A percentile compares a stretch with the other conserved stretches of the same genome.
phyloP scores from a whole-genome alignment of 2,329 filamentous ascomycete species.

The Sporothrix variecibatus region DNA sequence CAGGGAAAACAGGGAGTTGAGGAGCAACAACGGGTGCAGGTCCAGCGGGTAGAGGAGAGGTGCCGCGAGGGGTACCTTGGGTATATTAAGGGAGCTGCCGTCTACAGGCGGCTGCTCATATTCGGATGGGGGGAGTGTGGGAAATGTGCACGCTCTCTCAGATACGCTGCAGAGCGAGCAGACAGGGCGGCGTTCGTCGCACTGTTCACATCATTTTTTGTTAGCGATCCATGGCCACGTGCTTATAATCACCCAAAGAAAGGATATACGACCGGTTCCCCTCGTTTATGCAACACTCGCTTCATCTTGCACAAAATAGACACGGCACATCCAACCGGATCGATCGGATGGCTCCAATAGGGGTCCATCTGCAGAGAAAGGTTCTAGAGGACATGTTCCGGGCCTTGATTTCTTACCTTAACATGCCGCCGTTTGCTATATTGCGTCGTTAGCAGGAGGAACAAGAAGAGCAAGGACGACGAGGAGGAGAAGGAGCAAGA shows the following conservation, averaged over 20 bases:
- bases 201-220: conserved; percentile 28
- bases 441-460: neutral
- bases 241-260: neutral
- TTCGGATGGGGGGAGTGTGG: conserved; percentile 19
- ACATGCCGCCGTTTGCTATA: conserved; percentile 38
- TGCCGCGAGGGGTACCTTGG: neutral
- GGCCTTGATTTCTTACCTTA: conserved; percentile 33
- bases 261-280: neutral
- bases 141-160: conserved; percentile 35
- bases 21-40: neutral
- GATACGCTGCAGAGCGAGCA: conserved; percentile 37
- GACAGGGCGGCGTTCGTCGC: conserved; percentile 37
- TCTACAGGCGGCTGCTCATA: neutral
- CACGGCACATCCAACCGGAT: neutral
- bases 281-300: neutral
- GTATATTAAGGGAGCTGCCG: neutral
- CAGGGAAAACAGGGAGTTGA: conserved; percentile 12
- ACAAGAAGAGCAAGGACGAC: neutral
- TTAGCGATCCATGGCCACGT: neutral
- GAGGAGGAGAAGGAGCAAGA: too few species aligned
- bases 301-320: neutral
- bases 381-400: neutral
- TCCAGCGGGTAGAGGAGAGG: neutral
- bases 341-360: neutral
- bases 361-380: neutral